phyloP scores from a whole-genome alignment of 2,329 filamentous ascomycete species.

The Leptographium galeiforme region DNA sequence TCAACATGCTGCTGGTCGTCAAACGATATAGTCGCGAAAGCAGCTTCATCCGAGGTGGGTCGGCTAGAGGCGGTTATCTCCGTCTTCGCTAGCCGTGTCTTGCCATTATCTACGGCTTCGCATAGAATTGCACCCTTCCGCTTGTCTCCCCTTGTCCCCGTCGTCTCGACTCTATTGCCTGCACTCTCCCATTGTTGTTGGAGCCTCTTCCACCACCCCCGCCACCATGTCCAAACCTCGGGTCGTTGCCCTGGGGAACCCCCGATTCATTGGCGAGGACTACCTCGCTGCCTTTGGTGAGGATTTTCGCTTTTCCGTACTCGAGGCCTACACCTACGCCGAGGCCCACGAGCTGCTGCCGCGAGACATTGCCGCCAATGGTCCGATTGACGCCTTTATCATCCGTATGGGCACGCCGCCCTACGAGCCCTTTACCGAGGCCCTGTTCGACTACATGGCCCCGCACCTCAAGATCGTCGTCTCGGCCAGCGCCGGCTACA shows the following conservation, averaged over 20 bases:
- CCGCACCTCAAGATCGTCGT: slow-evolving; percentile 31
- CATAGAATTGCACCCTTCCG: too few species aligned
- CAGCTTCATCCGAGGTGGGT: too few species aligned
- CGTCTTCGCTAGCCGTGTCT: too few species aligned
- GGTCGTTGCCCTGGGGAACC: slow-evolving; percentile 27
- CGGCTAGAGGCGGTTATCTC: too few species aligned
- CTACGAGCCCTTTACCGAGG: slow-evolving; percentile 35
- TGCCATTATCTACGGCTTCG: too few species aligned
- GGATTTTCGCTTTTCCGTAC: slow-evolving; percentile 25
- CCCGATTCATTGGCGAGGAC: slow-evolving; percentile 23
- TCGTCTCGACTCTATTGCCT: too few species aligned
- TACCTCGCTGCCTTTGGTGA: slow-evolving; percentile 25
- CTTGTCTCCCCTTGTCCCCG: too few species aligned
- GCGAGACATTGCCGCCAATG: slow-evolving; percentile 19
- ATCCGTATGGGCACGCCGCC: slow-evolving; percentile 34
- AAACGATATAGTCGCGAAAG: too few species aligned
- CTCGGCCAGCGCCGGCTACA: slow-evolving; percentile 33
- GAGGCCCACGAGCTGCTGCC: slow-evolving; percentile 24
- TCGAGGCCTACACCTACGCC: slow-evolving; percentile 22
- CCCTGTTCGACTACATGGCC: slow-evolving; percentile 24
- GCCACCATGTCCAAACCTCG: slow-evolving; percentile 19
- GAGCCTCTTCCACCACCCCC: too few species aligned
- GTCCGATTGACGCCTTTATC: slow-evolving; percentile 32
- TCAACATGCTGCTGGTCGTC: too few species aligned
- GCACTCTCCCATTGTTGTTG: too few species aligned